Evolutionary conservation across 2,329 filamentous ascomycete species (phyloP), one percentile per base, ranked within the genome.

Genomic region (Fusarium incarnatum): DNA sequence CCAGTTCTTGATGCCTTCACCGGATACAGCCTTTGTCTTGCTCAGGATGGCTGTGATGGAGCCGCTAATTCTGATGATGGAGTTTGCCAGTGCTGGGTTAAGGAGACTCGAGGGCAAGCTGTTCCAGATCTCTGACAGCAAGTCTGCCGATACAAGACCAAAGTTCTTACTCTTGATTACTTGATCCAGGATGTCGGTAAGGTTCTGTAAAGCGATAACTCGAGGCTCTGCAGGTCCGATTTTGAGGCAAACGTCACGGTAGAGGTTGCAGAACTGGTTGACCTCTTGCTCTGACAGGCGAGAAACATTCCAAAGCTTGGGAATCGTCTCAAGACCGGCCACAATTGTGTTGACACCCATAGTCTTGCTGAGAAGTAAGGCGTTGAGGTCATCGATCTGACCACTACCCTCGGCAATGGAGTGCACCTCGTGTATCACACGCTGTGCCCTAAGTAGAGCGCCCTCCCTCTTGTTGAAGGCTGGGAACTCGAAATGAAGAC

Each of bases 61-160:
- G 1, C 86, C 86, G 68, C 84, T 85, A 32, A 79, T 76, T 54
- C 83, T 80, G 61, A 87, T 78, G 22, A 86, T 77, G 6, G 85
- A 84, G 56, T 88, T 84, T 7, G 82, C 82, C 11, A 88, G 79
- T 20, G 80, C 79, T 7, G 86, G 85, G 68, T 82, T 87, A 68
- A 85, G 77, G 4, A 79, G 71, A 22, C 80, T 80, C 5, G 72
- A 65, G 4, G 79, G 75, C 12, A 85, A 71, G 12, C 77, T 76
- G 3, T 68, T 68, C 85, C 85, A 87, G 15, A 87, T 73, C 13
- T 73, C 61, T 6, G 76, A 67, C 28, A 87, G 77, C 0, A 75
- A 70, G 7, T 73, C 68, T 2, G 76, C 52, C 3, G 82, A 79
- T 8, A 86, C 65, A 13, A 71, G 57, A 4, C 70, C 66, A 4